Evolutionary conservation across 106 monocot species (phyloP).

Genomic region (Hemerocallis citrina): DNA sequence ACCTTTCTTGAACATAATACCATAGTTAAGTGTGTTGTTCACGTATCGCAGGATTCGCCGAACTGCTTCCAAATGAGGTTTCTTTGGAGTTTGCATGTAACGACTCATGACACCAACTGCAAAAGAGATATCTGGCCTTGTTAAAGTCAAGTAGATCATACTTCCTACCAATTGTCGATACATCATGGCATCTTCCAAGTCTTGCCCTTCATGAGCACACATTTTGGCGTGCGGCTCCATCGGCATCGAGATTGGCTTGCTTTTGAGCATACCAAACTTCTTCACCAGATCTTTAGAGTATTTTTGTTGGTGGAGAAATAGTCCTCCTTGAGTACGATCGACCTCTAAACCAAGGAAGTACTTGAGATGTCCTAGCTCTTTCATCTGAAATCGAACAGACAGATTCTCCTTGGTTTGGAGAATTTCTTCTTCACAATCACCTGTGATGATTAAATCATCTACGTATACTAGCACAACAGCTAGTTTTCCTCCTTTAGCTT

Average conservation of each 20-base stretch:
- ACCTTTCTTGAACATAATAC: conserved; percentile 5
- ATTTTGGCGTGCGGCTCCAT: conserved; percentile 19
- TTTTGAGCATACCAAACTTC: conserved; percentile 8
- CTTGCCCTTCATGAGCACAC: conserved; percentile 16
- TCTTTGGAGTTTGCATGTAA: conserved; percentile 17
- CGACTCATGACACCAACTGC: conserved; percentile 12
- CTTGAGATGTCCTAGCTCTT: conserved; percentile 13
- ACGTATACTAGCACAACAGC: conserved; percentile 15
- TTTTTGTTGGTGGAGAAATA: conserved; percentile 23
- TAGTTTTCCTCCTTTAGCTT: conserved; percentile 3
- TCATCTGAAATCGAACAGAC: conserved; percentile 8
- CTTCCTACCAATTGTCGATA: conserved; percentile 22
- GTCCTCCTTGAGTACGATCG: conserved; percentile 9
- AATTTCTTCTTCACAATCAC: conserved; percentile 9
- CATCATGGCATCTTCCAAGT: conserved; percentile 14
- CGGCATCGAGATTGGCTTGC: conserved; percentile 15
- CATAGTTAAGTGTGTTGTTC: neutral
- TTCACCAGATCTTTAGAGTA: conserved; percentile 20
- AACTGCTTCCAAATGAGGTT: conserved; percentile 8
- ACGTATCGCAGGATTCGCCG: conserved; percentile 7
- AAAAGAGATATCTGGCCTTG: conserved; percentile 9
- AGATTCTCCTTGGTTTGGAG: neutral
- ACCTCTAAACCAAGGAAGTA: conserved; percentile 24
- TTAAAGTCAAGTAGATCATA: conserved; percentile 21
- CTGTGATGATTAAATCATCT: conserved; percentile 21